Evolutionary conservation across 805 yeast genomes (phyloP).

Genomic region (Schwanniomyces pseudopolymorphus): DNA sequence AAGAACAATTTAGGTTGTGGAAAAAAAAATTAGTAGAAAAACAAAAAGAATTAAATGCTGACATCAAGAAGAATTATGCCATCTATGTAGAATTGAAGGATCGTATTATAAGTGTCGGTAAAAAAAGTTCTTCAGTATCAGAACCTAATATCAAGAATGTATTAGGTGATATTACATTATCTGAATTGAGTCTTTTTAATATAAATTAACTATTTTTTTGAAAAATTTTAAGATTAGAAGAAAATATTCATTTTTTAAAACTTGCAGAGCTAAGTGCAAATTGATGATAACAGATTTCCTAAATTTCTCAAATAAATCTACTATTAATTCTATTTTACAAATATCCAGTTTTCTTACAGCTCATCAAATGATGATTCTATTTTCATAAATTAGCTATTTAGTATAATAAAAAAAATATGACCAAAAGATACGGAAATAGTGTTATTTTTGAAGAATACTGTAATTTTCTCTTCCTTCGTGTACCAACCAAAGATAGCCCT

Average conservation of each 20-base stretch:
- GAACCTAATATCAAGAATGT: not conserved
- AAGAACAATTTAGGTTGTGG: slow-evolving; percentile 61
- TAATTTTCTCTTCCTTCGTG: not conserved
- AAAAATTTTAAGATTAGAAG: not conserved
- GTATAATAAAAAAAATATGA: no score
- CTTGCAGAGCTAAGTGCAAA: no score
- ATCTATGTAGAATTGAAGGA: slow-evolving; percentile 36
- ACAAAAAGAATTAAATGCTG: slow-evolving; percentile 57
- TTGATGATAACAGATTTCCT: no score
- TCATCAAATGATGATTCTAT: no score
- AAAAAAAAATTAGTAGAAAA: slow-evolving; percentile 52
- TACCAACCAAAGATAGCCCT: not conserved
- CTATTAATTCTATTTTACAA: no score
- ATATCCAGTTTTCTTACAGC: no score
- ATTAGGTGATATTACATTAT: not conserved
- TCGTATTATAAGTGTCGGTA: slow-evolving; percentile 11
- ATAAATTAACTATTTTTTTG: not conserved
- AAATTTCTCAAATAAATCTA: no score
- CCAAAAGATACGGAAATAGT: no score
- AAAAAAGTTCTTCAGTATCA: not conserved
- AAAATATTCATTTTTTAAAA: no score
- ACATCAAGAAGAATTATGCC: slow-evolving; percentile 45
- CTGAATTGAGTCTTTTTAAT: not conserved
- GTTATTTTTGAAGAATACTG: not conserved
- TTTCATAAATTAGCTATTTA: no score